Evolutionary conservation across 192 early-diverging fungal genomes (phyloP).

Genomic region (Gigaspora rosea): DNA sequence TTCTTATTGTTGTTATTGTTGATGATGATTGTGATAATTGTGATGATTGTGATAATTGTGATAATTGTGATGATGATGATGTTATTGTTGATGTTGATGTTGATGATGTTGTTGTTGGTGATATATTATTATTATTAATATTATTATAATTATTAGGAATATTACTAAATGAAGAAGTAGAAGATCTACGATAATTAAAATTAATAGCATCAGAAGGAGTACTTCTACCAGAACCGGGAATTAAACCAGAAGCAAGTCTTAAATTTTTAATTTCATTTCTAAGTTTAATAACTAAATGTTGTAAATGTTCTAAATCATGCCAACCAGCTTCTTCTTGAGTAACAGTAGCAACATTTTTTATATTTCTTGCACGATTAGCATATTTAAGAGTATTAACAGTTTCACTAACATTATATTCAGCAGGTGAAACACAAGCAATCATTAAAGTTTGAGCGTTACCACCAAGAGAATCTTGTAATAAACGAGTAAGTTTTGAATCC

Average conservation of each 20-base stretch:
- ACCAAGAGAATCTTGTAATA: conserved; percentile 95
- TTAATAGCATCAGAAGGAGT: conserved; percentile 31
- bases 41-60: too few species aligned
- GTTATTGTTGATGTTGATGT: too few species aligned
- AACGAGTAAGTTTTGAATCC: conserved; percentile 93
- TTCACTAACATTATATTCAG: conserved; percentile 83
- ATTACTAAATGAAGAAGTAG: background rate
- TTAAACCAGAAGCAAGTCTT: conserved; percentile 22
- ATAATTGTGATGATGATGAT: too few species aligned
- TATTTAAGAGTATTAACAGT: conserved; percentile 96
- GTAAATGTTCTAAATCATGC: conserved; percentile 67
- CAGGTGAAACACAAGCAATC: conserved; percentile 92
- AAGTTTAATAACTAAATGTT: conserved; percentile 63
- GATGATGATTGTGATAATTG: too few species aligned
- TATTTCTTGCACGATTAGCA: conserved; percentile 94
- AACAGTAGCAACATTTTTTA: conserved; percentile 86
- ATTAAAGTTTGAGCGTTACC: conserved; percentile 94
- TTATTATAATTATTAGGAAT: conserved; percentile 2
- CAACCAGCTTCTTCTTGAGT: conserved; percentile 72
- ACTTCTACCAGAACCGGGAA: conserved; percentile 30
- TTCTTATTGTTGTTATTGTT: background rate
- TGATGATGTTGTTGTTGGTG: too few species aligned
- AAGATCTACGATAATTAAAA: conserved; percentile 33
- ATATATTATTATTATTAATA: conserved; percentile 34
- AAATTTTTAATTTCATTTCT: conserved; percentile 56